Conservation (phyloP, 768 basidiomycete species). For the Hemileccinum rubropunctum region DNA sequence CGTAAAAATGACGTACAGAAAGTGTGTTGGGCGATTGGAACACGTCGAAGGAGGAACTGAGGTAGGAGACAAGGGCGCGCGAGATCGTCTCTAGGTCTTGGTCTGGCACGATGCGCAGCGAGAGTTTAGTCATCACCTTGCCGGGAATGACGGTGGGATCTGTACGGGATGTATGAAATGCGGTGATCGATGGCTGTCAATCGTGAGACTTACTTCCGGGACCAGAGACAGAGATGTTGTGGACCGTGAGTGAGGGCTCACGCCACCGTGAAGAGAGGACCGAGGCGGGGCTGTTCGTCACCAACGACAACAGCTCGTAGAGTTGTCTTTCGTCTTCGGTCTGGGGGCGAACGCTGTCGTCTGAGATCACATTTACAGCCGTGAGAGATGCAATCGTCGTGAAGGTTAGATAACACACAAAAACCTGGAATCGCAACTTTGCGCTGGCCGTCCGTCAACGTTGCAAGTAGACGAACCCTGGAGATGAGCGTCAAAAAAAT, state of each 20-base stretch:
- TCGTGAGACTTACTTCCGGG: constrained; percentile 56
- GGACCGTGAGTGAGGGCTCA: constrained; percentile 86
- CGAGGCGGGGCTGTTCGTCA: constrained; percentile 66
- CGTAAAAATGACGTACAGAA: constrained; percentile 42
- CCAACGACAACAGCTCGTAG: constrained; percentile 64
- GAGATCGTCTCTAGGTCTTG: constrained; percentile 76
- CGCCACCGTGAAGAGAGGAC: constrained; percentile 81
- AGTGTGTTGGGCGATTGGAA: constrained; percentile 71
- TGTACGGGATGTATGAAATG: constrained; percentile 23
- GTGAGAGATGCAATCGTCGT: not conserved
- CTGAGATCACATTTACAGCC: constrained; percentile 35
- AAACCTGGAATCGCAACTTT: constrained; percentile 75
- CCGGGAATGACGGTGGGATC: constrained; percentile 90
- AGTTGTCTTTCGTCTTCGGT: constrained; percentile 64
- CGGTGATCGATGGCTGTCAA: not conserved
- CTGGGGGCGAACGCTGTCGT: constrained; percentile 72
- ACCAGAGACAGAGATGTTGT: constrained; percentile 80
- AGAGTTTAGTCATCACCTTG: constrained; percentile 79
- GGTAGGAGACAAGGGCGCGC: constrained; percentile 53
- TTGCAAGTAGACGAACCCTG: constrained; percentile 78
- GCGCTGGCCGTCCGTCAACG: constrained; percentile 55
- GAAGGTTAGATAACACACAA: constrained; percentile 52
- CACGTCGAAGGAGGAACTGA: constrained; percentile 54
- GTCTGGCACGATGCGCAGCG: constrained; percentile 92
- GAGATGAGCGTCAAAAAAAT: not conserved